Evolutionary conservation across 768 basidiomycete species (phyloP), one percentile per base, ranked within the genome.

Genomic region (Suillus bovinus): DNA sequence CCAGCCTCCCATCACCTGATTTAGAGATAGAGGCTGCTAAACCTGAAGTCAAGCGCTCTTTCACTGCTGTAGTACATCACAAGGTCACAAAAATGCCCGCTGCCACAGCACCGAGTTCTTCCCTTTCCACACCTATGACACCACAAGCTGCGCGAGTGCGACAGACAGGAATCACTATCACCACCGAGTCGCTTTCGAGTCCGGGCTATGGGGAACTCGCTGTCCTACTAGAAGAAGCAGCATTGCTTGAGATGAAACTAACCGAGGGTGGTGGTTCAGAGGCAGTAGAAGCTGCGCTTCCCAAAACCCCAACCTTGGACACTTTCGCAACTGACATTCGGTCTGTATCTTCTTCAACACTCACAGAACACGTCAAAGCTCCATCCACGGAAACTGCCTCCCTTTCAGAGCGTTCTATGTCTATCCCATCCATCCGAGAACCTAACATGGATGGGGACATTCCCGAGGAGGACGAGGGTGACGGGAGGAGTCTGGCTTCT

Each of bases 11-110:
- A 31, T 61, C 66, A n/a, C 64, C 69, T 17, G 58, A 53, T 34
- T 44, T 36, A 22, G 46, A 63, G 2, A 31, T 42, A 29, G 61
- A 61, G 20, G 3, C 56, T 14, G 5, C 27, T 10, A 65, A 24
- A 22, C 44, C 57, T 14, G 66, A 63, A 47, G 60, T 46, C 34
- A 76, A 64, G 49, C 27, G 65, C 13, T 74, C 77, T 5, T 87
- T 87, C 72, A 79, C 75, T 54, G 84, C 86, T 29, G 82, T 86
- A 17, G 86, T 88, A 44, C 86, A 87, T 65, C 73, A 79, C 63
- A 86, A 83, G 67, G 78, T 84, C 31, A 75, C 78, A 5, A 84
- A 85, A 58, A 53, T 62, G 2, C 52, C 70, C 22, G 60, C 68
- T 33, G 22, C 69, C 11, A 60, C 61, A 8, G 58, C 57, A 13